Evolutionary conservation across 1,139 yeast species (phyloP).

Genomic region (Geotrichum bryndzae): DNA sequence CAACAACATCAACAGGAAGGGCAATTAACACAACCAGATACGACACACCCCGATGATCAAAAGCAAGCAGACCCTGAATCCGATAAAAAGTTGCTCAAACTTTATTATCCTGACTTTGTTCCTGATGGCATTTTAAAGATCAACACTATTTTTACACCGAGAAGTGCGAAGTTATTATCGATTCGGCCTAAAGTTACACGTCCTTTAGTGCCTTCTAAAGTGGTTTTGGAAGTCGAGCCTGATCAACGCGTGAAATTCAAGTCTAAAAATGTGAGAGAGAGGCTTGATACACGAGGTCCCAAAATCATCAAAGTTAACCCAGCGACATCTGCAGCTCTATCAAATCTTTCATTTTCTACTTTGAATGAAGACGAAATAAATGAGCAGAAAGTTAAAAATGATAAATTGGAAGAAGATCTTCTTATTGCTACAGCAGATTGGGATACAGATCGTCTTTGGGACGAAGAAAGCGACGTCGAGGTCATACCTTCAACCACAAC

Average conservation of each 20-base stretch:
- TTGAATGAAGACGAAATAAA: slow-evolving; percentile 16
- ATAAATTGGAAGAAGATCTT: slow-evolving; percentile 46
- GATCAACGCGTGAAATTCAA: slow-evolving; percentile 36
- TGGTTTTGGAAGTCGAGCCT: slow-evolving; percentile 38
- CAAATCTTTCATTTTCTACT: slow-evolving; percentile 19
- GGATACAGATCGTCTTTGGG: slow-evolving; percentile 65
- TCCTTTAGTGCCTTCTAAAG: slow-evolving; percentile 55
- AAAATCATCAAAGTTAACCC: slow-evolving; percentile 12
- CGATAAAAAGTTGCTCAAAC: slow-evolving; percentile 29
- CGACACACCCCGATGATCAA: background rate
- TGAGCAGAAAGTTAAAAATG: slow-evolving; percentile 20
- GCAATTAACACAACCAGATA: background rate
- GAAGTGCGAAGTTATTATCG: slow-evolving; percentile 49
- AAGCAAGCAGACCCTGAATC: slow-evolving; percentile 23
- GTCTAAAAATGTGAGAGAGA: slow-evolving; percentile 12
- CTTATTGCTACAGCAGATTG: slow-evolving; percentile 76
- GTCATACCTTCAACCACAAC: slow-evolving; percentile 8
- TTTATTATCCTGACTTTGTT: slow-evolving; percentile 59
- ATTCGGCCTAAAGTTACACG: slow-evolving; percentile 49
- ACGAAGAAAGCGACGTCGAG: slow-evolving; percentile 35
- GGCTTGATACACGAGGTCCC: background rate
- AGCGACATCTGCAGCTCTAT: slow-evolving; percentile 12
- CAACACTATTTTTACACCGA: slow-evolving; percentile 61
- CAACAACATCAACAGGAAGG: background rate
- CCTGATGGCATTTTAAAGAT: slow-evolving; percentile 53